These are phyloP conservation scores for Pleurotus tuber-regium DNA, from an alignment of 768 basidiomycete species.

Conservation along the genomic window DNA sequence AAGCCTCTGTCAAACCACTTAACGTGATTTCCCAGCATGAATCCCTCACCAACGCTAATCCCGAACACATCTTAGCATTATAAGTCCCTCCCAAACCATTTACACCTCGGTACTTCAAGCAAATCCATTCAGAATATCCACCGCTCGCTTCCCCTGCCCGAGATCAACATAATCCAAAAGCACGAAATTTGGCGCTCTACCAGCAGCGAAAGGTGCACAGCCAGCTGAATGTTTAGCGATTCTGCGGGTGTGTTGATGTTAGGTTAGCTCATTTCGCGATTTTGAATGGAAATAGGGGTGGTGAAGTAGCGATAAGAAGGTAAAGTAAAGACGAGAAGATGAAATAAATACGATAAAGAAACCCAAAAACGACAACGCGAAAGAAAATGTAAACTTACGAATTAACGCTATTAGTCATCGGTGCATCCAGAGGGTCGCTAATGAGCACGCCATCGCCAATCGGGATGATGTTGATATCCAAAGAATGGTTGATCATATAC, in stretches of 20 bases:
- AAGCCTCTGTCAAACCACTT: too few relatives aligned
- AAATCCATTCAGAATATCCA: constrained; percentile 42
- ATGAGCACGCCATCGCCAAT: constrained; percentile 35
- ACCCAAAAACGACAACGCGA: not conserved
- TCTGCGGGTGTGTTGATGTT: too few relatives aligned
- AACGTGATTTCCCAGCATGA: too few relatives aligned
- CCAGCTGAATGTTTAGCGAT: constrained; percentile 40
- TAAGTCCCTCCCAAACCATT: too few relatives aligned
- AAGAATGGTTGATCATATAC: constrained; percentile 58
- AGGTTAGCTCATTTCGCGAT: too few relatives aligned
- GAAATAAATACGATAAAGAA: too few relatives aligned
- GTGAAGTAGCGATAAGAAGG: too few relatives aligned
- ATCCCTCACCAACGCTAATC: too few relatives aligned
- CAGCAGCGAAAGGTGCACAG: constrained; percentile 41
- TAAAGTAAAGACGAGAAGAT: too few relatives aligned
- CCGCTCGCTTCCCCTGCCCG: constrained; percentile 43
- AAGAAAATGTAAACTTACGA: constrained; percentile 30
- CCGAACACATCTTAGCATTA: too few relatives aligned
- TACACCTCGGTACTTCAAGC: too few relatives aligned
- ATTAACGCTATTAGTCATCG: constrained; percentile 34
- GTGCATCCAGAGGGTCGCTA: constrained; percentile 34
- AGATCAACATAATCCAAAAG: constrained; percentile 52
- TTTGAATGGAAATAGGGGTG: too few relatives aligned
- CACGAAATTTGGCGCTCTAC: constrained; percentile 49
- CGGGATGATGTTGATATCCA: constrained; percentile 43